A percentile compares a stretch with the other conserved stretches of the same genome.
phyloP scores from a whole-genome alignment of 2,329 filamentous ascomycete genomes.

The Ophioceras dolichostomum region DNA sequence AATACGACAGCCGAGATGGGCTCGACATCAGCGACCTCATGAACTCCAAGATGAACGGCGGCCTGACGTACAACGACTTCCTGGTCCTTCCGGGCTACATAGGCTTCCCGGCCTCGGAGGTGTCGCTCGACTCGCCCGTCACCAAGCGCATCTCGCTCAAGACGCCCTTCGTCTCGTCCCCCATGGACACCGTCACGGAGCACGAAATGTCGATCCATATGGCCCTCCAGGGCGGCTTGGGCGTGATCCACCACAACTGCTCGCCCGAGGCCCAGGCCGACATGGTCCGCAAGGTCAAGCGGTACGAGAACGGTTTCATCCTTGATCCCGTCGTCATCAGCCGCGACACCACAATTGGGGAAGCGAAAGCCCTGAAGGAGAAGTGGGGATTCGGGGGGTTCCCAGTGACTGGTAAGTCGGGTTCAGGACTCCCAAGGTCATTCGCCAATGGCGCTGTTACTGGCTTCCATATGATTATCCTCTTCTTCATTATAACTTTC shows the following conservation, averaged over 20 bases:
- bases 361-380: constrained; percentile 87
- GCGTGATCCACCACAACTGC: constrained; percentile 99
- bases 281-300: constrained; percentile 99
- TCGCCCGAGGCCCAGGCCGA: constrained; percentile 93
- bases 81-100: constrained; percentile 94
- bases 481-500: constrained; percentile 87
- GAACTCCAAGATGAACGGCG: constrained; percentile 83
- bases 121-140: constrained; percentile 77
- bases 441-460: no score
- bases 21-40: constrained; percentile 78
- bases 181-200: constrained; percentile 99
- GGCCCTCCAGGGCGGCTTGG: constrained; percentile 74
- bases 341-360: constrained; percentile 75
- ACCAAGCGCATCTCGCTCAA: constrained; percentile 95
- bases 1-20: constrained; percentile 74
- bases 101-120: constrained; percentile 87
- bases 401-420: constrained; percentile 88
- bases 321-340: constrained; percentile 87
- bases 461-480: constrained; percentile 61
- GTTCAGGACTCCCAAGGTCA: no score
- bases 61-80: constrained; percentile 98
- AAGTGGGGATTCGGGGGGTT: constrained; percentile 98
- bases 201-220: constrained; percentile 99
- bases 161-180: constrained; percentile 92
- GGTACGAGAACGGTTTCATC: constrained; percentile 99